Percentiles rank a stretch among this genome's conserved stretches.
Evolutionary conservation across 1,284 basidiomycete genomes (phyloP).

Genomic region (Dichomitus squalens): DNA sequence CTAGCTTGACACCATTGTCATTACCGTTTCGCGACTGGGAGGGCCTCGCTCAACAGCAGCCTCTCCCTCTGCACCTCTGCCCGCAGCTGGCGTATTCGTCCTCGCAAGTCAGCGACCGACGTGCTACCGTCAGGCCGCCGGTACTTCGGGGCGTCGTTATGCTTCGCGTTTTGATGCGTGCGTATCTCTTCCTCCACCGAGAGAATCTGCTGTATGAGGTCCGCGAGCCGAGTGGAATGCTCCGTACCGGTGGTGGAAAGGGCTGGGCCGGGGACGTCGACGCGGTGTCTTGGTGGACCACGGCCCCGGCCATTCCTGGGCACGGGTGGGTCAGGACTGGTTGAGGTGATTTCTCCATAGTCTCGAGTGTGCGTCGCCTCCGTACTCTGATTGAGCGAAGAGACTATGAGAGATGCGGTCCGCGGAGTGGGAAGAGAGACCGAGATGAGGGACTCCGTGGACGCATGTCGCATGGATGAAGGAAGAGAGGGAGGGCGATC

Average conservation of each 20-base stretch:
- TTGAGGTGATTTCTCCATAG: neutral
- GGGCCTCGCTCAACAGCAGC: conserved; percentile 9
- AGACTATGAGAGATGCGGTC: neutral
- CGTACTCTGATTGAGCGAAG: neutral
- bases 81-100: conserved; percentile 2
- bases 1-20: neutral
- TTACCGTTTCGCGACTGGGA: conserved; percentile 6
- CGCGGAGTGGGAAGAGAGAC: neutral
- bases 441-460: neutral
- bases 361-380: neutral
- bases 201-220: conserved; percentile 12
- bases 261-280: conserved; percentile 18
- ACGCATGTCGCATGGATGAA: neutral
- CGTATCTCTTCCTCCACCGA: conserved; percentile 13
- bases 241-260: conserved; percentile 18
- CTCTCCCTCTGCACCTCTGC: conserved; percentile 10
- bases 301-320: neutral
- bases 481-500: neutral
- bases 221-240: conserved; percentile 13
- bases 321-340: neutral
- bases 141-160: neutral
- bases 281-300: conserved; percentile 7
- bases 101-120: neutral
- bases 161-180: neutral
- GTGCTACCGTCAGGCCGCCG: neutral